Base-by-base conservation (phyloP, 1,284 basidiomycete genomes). In the Mycena citricolor region DNA sequence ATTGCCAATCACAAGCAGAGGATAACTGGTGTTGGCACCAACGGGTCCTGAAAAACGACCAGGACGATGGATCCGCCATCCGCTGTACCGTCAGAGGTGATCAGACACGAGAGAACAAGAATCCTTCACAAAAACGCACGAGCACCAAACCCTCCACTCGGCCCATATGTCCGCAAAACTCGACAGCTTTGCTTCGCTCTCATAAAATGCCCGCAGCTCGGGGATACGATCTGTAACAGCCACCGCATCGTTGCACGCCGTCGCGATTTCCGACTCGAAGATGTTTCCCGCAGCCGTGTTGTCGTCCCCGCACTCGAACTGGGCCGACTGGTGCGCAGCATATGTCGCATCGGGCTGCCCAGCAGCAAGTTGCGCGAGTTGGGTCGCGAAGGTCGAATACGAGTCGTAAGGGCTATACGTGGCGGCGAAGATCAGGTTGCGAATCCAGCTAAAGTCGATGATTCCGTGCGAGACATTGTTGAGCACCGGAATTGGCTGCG, bases 1-100 rank as follows among this genome's bases (percentile, higher is more conserved):
- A 24, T 47, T 47, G 14, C 45, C 45, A 26, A 47, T 34, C n/a
- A 47, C 17, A 19, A 47, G 24, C n/a, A 47, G 28, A 12, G 45
- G 45, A 17, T 33, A 37, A 32, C 33, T 42, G 23, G 40, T 42
- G 22, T 47, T 47, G 33, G 40, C 40, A 13, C 33, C 26, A 21
- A 43, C 29, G 11, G 41, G 41, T 19, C 41, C 41, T 43, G 13
- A 28, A 20, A 12, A 33, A 32, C 34, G 10, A 6, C 32, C 36
- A 16, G n/a, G n/a, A n/a, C n/a, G n/a, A n/a, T n/a, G n/a, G n/a
- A n/a, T n/a, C n/a, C n/a, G n/a, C n/a, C n/a, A n/a, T n/a, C n/a
- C n/a, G n/a, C n/a, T n/a, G n/a, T n/a, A n/a, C n/a, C n/a, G n/a
- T n/a, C n/a, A n/a, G n/a, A n/a, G n/a, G n/a, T n/a, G n/a, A n/a